phyloP scores from a whole-genome alignment of 768 basidiomycete species.

The Cystobasidium ongulense region DNA sequence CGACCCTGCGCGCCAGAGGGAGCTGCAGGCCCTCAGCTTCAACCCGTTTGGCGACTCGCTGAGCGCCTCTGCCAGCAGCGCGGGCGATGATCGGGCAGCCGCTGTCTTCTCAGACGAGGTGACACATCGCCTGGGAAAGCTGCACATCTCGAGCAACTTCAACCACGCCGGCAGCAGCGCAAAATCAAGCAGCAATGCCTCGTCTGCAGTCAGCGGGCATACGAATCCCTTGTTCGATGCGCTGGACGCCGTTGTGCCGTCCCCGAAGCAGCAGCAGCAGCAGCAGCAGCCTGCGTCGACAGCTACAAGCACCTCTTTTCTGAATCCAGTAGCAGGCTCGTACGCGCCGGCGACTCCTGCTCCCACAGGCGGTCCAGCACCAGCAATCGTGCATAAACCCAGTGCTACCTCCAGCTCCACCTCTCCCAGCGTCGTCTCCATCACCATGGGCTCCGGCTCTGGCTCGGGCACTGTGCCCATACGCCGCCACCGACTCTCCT shows the following conservation, averaged over 20 bases:
- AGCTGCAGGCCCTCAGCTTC: slow-evolving; percentile 6
- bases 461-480: neutral
- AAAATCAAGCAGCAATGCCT: neutral
- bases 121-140: neutral
- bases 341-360: neutral
- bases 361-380: neutral
- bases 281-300: neutral
- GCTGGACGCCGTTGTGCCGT: neutral
- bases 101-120: slow-evolving; percentile 2
- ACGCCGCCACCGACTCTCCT: neutral
- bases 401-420: neutral
- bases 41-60: neutral
- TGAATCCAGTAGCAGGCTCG: neutral
- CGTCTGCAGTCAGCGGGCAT: neutral
- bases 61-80: neutral
- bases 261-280: neutral
- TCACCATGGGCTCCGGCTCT: neutral
- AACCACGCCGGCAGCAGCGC: neutral
- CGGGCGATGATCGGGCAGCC: neutral
- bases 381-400: no score
- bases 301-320: neutral
- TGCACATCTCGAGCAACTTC: neutral
- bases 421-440: neutral
- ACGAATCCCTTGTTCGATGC: slow-evolving; percentile 1
- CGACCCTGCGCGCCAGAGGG: neutral